phyloP scores from a whole-genome alignment of 345 rosid species.

The Eucalyptus leucophloia region DNA sequence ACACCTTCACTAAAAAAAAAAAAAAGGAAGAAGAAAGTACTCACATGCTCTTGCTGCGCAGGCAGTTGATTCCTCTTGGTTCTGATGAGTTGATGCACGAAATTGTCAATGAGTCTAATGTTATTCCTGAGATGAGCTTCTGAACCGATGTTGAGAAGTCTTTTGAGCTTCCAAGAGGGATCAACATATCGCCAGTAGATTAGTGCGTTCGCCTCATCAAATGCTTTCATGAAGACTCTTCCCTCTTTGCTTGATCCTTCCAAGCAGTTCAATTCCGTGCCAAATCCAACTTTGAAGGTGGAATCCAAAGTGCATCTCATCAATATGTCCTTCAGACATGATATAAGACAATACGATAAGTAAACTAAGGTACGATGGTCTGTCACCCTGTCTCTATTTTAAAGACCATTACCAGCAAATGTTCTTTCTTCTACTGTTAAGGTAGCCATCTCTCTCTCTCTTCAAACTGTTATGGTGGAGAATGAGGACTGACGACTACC shows the following conservation, averaged over 20 bases:
- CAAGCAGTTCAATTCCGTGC: constrained; percentile 49
- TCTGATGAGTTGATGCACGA: constrained; percentile 32
- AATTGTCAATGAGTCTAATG: constrained; percentile 26
- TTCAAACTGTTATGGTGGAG: too few relatives aligned
- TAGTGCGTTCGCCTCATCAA: constrained; percentile 50
- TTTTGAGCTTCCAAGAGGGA: constrained; percentile 59
- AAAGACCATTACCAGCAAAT: not conserved
- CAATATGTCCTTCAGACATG: constrained; percentile 30
- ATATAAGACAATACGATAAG: not conserved
- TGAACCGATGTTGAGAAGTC: constrained; percentile 37
- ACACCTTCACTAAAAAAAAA: not conserved
- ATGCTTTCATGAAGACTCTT: constrained; percentile 43
- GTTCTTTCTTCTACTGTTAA: not conserved
- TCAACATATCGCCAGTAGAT: constrained; percentile 37
- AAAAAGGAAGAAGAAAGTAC: not conserved
- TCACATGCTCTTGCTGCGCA: constrained; percentile 5
- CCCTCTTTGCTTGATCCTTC: constrained; percentile 40
- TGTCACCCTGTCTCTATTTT: not conserved
- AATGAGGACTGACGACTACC: too few relatives aligned
- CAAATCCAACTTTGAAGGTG: constrained; percentile 79
- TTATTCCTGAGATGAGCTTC: constrained; percentile 45
- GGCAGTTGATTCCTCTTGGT: constrained; percentile 28
- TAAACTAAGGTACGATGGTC: not conserved
- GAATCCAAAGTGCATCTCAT: constrained; percentile 64
- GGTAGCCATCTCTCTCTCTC: not conserved